Base-by-base conservation (phyloP, 345 rosid genomes). In the Rhodomyrtus tomentosa region DNA sequence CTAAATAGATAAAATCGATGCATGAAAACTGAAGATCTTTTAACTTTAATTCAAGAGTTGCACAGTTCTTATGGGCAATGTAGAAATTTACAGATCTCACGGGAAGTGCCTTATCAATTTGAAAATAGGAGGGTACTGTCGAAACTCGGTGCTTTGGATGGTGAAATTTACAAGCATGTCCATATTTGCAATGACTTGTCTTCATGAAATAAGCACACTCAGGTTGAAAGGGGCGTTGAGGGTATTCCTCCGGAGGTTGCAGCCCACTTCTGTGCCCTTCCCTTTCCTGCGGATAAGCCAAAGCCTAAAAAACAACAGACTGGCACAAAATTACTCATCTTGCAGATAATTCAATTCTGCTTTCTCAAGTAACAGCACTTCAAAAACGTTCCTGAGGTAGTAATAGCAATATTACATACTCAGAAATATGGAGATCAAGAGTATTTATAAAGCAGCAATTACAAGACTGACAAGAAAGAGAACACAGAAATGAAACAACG, bases 221-320 rank as follows among this genome's bases (percentile, higher is more conserved):
- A 54, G 92, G 90, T 85, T 82, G 85, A 55, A 92, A 91, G 18
- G 90, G 92, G n/a, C 94, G 88, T 80, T 91, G 91, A 49, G 92
- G 94, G 83, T 87, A 90, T 87, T 91, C 95, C 54, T 89, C 87
- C 7, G 56, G 56, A 50, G 42, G 55, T 53, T 6, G 38, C 55
- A 36, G 82, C 56, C 55, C 55, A 15, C 36, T 27, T 18, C 82
- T 50, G 25, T 81, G 82, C 20, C 76, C 42, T 18, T 6, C 24
- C 12, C 76, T 32, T 8, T 68, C 76, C 32, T 68, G 76, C 2
- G 76, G 45, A 68, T 68, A 68, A 36, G 42, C 45, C 45, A 8
- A 32, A 68, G 13, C 76, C 76, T 68, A 68, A 16, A 32, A 32
- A 32, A 68, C 24, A 68, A 68, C 76, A 68, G 55, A 68, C 32